phyloP scores from a whole-genome alignment of 441 rosid genomes.

The Pelargonium australe region DNA sequence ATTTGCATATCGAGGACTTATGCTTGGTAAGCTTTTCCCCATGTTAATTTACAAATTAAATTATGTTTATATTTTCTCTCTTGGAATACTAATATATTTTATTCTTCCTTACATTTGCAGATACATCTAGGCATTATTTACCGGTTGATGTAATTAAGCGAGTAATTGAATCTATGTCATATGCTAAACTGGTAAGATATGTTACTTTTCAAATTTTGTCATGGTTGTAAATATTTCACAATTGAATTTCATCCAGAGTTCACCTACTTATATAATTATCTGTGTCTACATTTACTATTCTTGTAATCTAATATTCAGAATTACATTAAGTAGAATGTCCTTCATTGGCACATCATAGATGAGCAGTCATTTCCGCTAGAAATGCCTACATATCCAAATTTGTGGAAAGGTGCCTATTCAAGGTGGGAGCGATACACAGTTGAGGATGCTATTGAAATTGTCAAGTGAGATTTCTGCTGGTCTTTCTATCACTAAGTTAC shows the following conservation, averaged over 20 bases:
- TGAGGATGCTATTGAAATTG: conserved; percentile 86
- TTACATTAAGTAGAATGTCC: conserved; percentile 70
- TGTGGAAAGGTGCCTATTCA: conserved; percentile 90
- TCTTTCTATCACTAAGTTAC: conserved; percentile 15
- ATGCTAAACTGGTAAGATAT: conserved; percentile 76
- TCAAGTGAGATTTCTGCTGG: conserved; percentile 42
- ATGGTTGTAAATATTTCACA: conserved; percentile 7
- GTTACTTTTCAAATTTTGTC: conserved; percentile 18
- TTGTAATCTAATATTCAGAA: conserved; percentile 29
- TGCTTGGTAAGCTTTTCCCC: conserved; percentile 46
- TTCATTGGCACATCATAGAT: conserved; percentile 97
- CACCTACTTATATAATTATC: conserved; percentile 10
- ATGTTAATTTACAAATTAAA: not conserved
- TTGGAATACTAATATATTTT: conserved; percentile 18
- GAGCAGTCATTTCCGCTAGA: conserved; percentile 89
- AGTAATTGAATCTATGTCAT: conserved; percentile 89
- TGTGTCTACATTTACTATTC: conserved; percentile 18
- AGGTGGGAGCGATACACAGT: conserved; percentile 84
- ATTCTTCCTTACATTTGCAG: conserved; percentile 37
- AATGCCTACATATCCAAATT: conserved; percentile 68
- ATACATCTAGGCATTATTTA: conserved; percentile 82
- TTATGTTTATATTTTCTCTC: not conserved
- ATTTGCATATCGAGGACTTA: conserved; percentile 77
- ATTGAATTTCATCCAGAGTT: conserved; percentile 16
- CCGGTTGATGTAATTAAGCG: conserved; percentile 74